A percentile compares a stretch with the other conserved stretches of the same genome.
Evolutionary conservation across 2,329 filamentous ascomycete species (phyloP).

Genomic region (Claviceps pusilla): DNA sequence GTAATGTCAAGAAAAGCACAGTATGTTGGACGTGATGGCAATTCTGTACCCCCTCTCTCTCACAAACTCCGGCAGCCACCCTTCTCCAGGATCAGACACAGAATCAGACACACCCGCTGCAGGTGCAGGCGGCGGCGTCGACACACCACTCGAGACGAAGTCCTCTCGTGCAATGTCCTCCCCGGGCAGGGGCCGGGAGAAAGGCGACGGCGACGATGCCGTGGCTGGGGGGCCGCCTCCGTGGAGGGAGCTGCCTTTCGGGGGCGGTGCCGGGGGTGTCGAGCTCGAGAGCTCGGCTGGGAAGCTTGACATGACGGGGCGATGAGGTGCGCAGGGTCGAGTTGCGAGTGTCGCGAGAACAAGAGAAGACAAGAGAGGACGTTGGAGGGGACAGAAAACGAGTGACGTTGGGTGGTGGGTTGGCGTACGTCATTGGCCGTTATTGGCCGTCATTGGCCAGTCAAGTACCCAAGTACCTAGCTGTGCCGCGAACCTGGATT

Average conservation of each 20-base stretch:
- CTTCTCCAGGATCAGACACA: slow-evolving; percentile 45
- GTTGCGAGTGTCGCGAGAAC: background rate
- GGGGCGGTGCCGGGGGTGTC: slow-evolving; percentile 52
- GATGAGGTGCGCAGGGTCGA: background rate
- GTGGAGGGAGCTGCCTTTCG: slow-evolving; percentile 57
- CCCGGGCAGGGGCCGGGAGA: slow-evolving; percentile 1
- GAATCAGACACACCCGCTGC: slow-evolving; percentile 11
- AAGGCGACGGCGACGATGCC: slow-evolving; percentile 18
- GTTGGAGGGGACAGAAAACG: background rate
- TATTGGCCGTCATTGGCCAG: background rate
- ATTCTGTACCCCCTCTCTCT: slow-evolving; percentile 65
- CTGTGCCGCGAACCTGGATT: too few relatives aligned
- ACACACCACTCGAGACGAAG: slow-evolving; percentile 3
- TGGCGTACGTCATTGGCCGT: too few relatives aligned
- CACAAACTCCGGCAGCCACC: slow-evolving; percentile 65
- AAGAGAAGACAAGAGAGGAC: background rate
- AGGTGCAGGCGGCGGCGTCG: slow-evolving; percentile 16
- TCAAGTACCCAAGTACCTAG: too few relatives aligned
- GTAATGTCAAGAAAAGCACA: too few relatives aligned
- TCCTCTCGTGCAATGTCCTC: slow-evolving; percentile 3
- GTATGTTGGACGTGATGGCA: too few relatives aligned
- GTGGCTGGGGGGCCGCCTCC: slow-evolving; percentile 39
- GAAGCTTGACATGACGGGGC: slow-evolving; percentile 15
- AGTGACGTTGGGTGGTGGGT: background rate
- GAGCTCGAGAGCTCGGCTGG: slow-evolving; percentile 15